These are phyloP conservation scores for Solanum paucissectum DNA, from an alignment of 257 asterid species.

Conservation along the genomic window DNA sequence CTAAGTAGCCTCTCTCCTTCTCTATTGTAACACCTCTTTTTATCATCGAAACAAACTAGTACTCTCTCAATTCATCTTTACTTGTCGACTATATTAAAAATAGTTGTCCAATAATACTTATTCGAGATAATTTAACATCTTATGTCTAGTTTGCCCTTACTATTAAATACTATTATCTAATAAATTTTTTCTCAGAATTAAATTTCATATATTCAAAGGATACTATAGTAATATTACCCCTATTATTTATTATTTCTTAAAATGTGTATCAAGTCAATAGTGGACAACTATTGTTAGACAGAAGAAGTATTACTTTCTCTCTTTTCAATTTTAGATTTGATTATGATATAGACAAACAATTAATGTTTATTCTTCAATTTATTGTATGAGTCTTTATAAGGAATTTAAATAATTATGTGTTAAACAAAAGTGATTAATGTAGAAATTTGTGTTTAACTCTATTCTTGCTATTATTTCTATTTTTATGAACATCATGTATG, in stretches of 20 bases:
- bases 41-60: neutral
- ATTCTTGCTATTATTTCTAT: neutral
- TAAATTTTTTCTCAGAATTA: no score
- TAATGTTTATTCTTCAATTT: neutral
- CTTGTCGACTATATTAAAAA: neutral
- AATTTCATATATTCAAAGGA: no score
- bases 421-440: neutral
- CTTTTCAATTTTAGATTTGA: neutral
- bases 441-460: neutral
- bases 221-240: no score
- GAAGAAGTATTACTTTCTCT: no score
- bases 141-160: neutral
- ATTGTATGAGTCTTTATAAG: neutral
- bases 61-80: neutral
- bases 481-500: neutral
- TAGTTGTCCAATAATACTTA: neutral
- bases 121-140: neutral
- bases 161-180: neutral
- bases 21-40: no score
- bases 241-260: no score
- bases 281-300: no score
- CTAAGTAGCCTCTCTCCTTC: no score
- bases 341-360: neutral
- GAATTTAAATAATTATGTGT: neutral
- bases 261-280: no score